A percentile compares a stretch with the other conserved stretches of the same genome.
phyloP scores from a whole-genome alignment of 495 filamentous ascomycete species.

The Podospora anserina region DNA sequence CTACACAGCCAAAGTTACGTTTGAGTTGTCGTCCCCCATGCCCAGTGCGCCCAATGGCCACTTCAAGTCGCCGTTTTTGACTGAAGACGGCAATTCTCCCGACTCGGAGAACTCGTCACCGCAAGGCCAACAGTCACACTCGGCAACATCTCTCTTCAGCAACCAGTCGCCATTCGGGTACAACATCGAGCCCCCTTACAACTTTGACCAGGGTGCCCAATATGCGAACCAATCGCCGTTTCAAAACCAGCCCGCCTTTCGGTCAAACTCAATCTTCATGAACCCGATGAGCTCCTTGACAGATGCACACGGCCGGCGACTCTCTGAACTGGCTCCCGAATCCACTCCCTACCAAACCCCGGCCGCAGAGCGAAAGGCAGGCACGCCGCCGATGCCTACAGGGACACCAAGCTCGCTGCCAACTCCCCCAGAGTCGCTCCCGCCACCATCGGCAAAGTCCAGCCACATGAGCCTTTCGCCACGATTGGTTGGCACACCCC shows the following conservation, averaged over 20 bases:
- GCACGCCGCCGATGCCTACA: constrained; percentile 7
- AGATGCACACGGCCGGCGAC: constrained; percentile 45
- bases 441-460: constrained; percentile 18
- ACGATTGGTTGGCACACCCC: background rate
- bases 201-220: background rate
- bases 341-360: constrained; percentile 21
- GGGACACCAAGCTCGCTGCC: constrained; percentile 19
- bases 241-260: constrained; percentile 43
- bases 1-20: constrained; percentile 56
- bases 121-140: constrained; percentile 19
- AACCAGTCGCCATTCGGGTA: constrained; percentile 50
- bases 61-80: constrained; percentile 60
- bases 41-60: constrained; percentile 54
- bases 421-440: constrained; percentile 33
- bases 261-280: constrained; percentile 55
- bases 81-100: constrained; percentile 44
- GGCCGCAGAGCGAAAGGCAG: constrained; percentile 10
- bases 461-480: constrained; percentile 24
- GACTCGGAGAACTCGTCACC: constrained; percentile 35
- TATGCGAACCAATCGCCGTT: constrained; percentile 33
- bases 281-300: constrained; percentile 48
- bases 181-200: constrained; percentile 46
- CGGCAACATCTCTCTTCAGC: constrained; percentile 28
- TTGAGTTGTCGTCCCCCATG: background rate
- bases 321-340: constrained; percentile 55